Percentiles rank a stretch among this genome's conserved stretches.
These are phyloP conservation scores for Vishniacozyma victoriae DNA, from an alignment of 768 basidiomycete species.

Conservation along the genomic window DNA sequence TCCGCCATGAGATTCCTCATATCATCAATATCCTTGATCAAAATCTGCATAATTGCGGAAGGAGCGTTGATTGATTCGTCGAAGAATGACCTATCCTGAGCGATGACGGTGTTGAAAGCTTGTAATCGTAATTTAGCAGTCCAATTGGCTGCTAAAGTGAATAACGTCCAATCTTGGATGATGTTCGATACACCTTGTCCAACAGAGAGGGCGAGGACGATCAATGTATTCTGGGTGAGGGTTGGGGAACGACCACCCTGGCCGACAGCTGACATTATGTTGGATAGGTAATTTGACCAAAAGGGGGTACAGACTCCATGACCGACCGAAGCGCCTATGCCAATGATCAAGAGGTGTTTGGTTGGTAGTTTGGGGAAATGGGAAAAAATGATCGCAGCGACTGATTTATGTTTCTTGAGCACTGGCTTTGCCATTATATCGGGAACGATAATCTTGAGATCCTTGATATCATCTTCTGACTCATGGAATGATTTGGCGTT, in stretches of 20 bases:
- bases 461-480: constrained; percentile 27
- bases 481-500: constrained; percentile 10
- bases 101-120: constrained; percentile 59
- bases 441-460: no score
- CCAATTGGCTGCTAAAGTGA: constrained; percentile 69
- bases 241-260: constrained; percentile 30
- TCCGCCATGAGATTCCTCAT: constrained; percentile 68
- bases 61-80: constrained; percentile 62
- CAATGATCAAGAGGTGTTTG: constrained; percentile 65
- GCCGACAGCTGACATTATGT: constrained; percentile 57
- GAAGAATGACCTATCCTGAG: constrained; percentile 83
- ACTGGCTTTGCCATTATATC: background rate
- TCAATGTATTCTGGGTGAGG: constrained; percentile 31
- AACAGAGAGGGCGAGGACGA: constrained; percentile 62
- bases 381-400: constrained; percentile 22
- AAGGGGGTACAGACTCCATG: constrained; percentile 83
- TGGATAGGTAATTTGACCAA: constrained; percentile 83
- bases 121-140: constrained; percentile 58
- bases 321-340: constrained; percentile 61
- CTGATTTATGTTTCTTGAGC: constrained; percentile 7
- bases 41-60: constrained; percentile 60
- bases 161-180: constrained; percentile 74
- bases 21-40: constrained; percentile 88
- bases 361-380: constrained; percentile 68
- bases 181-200: constrained; percentile 70